These are phyloP conservation scores for Carex parvula DNA, from an alignment of 176 grass and related monocot genomes.

Conservation along the genomic window DNA sequence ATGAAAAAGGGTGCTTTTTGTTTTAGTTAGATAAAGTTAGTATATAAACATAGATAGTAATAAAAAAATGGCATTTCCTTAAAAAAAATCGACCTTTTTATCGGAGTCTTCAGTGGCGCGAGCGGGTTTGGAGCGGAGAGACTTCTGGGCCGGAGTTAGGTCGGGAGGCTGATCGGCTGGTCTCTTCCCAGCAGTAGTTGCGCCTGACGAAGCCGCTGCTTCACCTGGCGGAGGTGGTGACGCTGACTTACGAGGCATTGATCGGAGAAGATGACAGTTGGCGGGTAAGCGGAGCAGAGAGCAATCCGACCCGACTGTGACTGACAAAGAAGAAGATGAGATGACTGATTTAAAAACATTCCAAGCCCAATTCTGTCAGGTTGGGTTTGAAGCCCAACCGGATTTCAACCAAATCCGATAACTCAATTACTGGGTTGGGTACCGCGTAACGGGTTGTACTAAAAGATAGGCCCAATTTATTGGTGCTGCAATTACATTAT, in stretches of 20 bases:
- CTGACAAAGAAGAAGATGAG: background rate
- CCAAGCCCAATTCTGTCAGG: too few species aligned
- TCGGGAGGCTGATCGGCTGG: constrained; percentile 15
- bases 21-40: too few species aligned
- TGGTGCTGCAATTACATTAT: too few species aligned
- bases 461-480: too few species aligned
- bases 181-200: background rate
- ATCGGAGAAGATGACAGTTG: background rate
- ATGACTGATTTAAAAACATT: too few species aligned
- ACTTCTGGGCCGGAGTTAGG: constrained; percentile 40
- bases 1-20: too few species aligned
- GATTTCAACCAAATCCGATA: background rate
- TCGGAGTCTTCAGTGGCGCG: constrained; percentile 34
- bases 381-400: background rate
- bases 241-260: constrained; percentile 24
- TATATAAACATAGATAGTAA: too few species aligned
- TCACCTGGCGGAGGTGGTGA: constrained; percentile 5
- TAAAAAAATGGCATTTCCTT: too few species aligned
- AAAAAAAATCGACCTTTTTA: constrained; percentile 31
- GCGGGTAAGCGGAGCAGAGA: background rate
- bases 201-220: background rate
- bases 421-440: background rate
- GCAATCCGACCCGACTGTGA: background rate
- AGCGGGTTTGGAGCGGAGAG: constrained; percentile 46
- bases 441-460: too few species aligned